Evolutionary conservation across 1,139 yeast genomes (phyloP), one percentile per base, ranked within the genome.

Genomic region (Magnusiomyces paraingens): DNA sequence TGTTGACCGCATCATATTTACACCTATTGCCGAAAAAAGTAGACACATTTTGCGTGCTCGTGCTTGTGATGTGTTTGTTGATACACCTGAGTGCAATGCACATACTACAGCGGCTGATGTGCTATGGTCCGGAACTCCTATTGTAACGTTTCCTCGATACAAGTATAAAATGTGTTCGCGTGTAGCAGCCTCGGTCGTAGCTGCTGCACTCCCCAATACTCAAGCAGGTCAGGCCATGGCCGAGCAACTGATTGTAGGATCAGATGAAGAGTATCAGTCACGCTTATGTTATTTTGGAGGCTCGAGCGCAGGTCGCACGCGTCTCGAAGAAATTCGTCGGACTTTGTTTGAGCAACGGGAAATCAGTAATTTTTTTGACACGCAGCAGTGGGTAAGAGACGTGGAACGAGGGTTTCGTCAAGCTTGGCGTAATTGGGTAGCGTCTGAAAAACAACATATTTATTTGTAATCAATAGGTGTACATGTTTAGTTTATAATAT

Each of bases 101-200:
- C 72, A 69, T 52, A 69, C 72, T n/a, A 69, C 72, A 2, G 70
- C 72, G 18, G 68, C 70, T 0, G 72, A 69, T 54, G 70, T 68
- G 22, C 51, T 64, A 43, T 69, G 72, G 72, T 58, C 66, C 2
- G 70, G 70, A 11, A 66, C 72, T 4, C 72, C 72, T 0, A 62
- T 69, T 18, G 55, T 69, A 32, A 67, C 71, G 3, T 66, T 57
- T 43, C 69, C 70, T 12, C 55, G 70, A 17, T 65, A 69, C 52
- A 52, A 51, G 40, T 62, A 66, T 55, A 69, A 69, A 54, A 63
- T 69, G 60, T 67, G 71, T 42, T 66, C 70, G 32, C 58, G 72
- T 11, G 65, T 69, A 11, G 65, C 70, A 8, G 62, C 70, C 8
- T 66, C 71, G 2, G 59, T 68, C 11, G 58, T 69, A 11, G 43